These are phyloP conservation scores for Rhizomucor miehei DNA, from an alignment of 371 early-diverging fungal species.

Conservation along the genomic window DNA sequence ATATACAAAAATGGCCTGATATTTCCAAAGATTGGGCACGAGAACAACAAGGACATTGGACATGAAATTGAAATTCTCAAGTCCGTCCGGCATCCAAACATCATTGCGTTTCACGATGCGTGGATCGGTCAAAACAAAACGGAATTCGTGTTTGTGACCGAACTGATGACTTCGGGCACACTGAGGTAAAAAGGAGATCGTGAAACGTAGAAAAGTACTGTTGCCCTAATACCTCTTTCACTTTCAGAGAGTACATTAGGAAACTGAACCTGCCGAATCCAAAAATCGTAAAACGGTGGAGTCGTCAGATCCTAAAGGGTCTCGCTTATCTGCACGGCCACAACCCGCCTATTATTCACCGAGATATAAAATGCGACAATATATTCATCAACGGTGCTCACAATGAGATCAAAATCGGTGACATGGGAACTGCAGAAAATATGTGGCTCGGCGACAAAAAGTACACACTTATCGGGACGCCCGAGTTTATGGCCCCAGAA, in stretches of 20 bases:
- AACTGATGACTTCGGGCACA: constrained; percentile 93
- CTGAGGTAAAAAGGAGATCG: constrained; percentile 17
- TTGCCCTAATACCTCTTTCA: too few relatives aligned
- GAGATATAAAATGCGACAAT: constrained; percentile 86
- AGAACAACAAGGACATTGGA: constrained; percentile 67
- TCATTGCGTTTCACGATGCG: constrained; percentile 82
- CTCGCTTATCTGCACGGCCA: constrained; percentile 82
- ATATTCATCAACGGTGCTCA: constrained; percentile 93
- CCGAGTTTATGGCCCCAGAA: constrained; percentile 97
- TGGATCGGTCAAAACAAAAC: constrained; percentile 65
- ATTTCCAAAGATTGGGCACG: constrained; percentile 46
- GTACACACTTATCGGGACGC: constrained; percentile 88
- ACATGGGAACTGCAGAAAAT: constrained; percentile 84
- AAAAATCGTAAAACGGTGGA: constrained; percentile 81
- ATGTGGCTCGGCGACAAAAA: constrained; percentile 70
- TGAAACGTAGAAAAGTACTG: too few relatives aligned
- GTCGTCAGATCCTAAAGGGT: constrained; percentile 81
- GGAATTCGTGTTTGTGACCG: constrained; percentile 87
- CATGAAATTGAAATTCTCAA: constrained; percentile 83
- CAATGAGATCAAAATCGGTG: constrained; percentile 92
- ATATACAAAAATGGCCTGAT: too few relatives aligned
- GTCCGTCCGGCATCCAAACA: constrained; percentile 80
- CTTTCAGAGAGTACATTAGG: constrained; percentile 57
- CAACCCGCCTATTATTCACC: constrained; percentile 88
- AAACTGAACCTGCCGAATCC: constrained; percentile 64